Base-by-base conservation (phyloP, 768 basidiomycete genomes). In the Leccinum sublutescens region DNA sequence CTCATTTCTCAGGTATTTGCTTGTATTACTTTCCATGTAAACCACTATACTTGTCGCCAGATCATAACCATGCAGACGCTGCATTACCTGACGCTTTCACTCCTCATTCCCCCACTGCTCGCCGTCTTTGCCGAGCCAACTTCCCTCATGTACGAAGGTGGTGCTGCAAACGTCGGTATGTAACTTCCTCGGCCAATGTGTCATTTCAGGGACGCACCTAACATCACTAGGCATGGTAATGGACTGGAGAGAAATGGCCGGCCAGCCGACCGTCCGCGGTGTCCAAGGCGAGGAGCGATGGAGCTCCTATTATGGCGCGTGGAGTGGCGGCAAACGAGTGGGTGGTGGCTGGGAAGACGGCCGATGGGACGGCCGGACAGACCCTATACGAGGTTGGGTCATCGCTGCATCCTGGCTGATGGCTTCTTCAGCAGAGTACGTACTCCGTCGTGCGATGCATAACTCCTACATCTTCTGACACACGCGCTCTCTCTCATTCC, bases 161-260 rank as follows among this genome's bases (percentile, higher is more conserved):
- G 90, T 33, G 82, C 88, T 17, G 79, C 87, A n/a, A 92, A 83
- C 71, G 85, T 92, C 38, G 89, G 89, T 89, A 68, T 60, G 86
- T 73, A 58, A 53, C 62, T 34, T 40, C 14, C 12, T 19, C 52
- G 15, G 7, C 23, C 40, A 27, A 31, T 29, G 15, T 36, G 33
- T 33, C n/a, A 40, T 27, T 47, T 19, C 40, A 55, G 38, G 54
- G 19, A 58, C 19, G 52, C 56, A 11, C 11, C 11, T 19, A 53
- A 60, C 50, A 31, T 55, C 50, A 54, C 57, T 61, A 88, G 89
- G 88, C 3, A 92, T 94, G 88, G 78, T 98, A 38, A 93, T 99
- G 87, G 95, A 98, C 75, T 99, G 97, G 97, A 82, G 94, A 50
- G 91, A 98, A 74, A 88, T 99, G 85, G 90, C 95, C 1, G 91